Conservation (phyloP, 257 asterid species). For the Nicotiana sylvestris region DNA sequence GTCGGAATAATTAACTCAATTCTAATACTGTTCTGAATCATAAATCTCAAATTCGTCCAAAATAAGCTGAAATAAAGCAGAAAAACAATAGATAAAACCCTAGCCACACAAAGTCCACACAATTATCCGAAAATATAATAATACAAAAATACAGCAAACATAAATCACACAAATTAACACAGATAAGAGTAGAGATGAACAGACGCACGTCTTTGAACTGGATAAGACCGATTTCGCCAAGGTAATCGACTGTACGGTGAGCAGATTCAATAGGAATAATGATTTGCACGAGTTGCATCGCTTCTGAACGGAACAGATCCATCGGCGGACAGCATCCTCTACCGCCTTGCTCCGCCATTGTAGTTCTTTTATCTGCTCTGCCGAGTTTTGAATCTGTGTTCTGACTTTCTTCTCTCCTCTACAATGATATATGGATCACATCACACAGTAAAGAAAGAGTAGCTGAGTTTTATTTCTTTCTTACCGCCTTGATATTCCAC, state of each 20-base stretch:
- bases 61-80: not conserved
- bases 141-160: not conserved
- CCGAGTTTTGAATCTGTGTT: slow-evolving; percentile 14
- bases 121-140: not conserved
- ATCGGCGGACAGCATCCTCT: slow-evolving; percentile 86
- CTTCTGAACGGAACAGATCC: slow-evolving; percentile 97
- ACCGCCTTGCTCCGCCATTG: slow-evolving; percentile 64
- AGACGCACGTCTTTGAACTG: slow-evolving; percentile 73
- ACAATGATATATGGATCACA: slow-evolving; percentile 9
- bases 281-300: slow-evolving; percentile 94
- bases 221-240: slow-evolving; percentile 80
- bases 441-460: not conserved
- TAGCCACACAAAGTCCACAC: not conserved
- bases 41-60: not conserved
- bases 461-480: not conserved
- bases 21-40: not conserved
- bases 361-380: slow-evolving; percentile 20
- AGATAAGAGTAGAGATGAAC: not conserved
- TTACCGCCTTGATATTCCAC: slow-evolving; percentile 23
- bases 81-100: not conserved
- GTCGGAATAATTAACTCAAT: not conserved
- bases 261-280: slow-evolving; percentile 92
- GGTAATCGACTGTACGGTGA: slow-evolving; percentile 66
- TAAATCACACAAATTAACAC: not conserved
- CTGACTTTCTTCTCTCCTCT: slow-evolving; percentile 8